Percentiles rank a stretch among this genome's conserved stretches.
phyloP scores from a whole-genome alignment of 2,329 filamentous ascomycete genomes.

The Diaporthe batatas region DNA sequence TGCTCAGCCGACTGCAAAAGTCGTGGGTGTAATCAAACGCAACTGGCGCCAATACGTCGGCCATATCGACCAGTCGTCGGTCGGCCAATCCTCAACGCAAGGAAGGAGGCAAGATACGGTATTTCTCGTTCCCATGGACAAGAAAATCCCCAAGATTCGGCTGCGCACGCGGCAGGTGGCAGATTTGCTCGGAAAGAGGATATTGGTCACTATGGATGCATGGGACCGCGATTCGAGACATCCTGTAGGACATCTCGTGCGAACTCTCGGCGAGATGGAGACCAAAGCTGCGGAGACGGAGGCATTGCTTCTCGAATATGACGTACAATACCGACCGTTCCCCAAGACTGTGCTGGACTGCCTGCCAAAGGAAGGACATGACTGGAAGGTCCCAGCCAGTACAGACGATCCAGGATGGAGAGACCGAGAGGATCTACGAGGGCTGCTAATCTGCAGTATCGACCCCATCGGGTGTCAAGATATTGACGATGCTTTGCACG shows the following conservation, averaged over 20 bases:
- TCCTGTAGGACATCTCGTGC: conserved; percentile 92
- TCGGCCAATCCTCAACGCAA: conserved; percentile 78
- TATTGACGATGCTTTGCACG: conserved; percentile 97
- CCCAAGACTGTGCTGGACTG: conserved; percentile 96
- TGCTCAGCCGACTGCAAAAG: conserved; percentile 89
- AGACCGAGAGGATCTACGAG: conserved; percentile 84
- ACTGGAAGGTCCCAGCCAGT: conserved; percentile 90
- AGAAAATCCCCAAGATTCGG: conserved; percentile 95
- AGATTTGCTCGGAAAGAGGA: conserved; percentile 89
- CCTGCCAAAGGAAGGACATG: conserved; percentile 89
- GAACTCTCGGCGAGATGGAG: conserved; percentile 92
- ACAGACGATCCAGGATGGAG: conserved; percentile 88
- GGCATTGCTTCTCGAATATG: conserved; percentile 91
- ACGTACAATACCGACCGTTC: conserved; percentile 97
- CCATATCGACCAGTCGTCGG: conserved; percentile 89
- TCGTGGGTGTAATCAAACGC: conserved; percentile 92
- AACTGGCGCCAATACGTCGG: conserved; percentile 99
- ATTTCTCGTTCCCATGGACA: conserved; percentile 98
- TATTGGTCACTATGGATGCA: conserved; percentile 92
- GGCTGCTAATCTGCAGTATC: conserved; percentile 94
- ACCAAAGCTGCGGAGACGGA: conserved; percentile 99
- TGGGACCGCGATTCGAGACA: conserved; percentile 96
- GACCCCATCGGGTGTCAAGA: conserved; percentile 97
- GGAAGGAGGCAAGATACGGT: conserved; percentile 91
- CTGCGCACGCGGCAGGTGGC: conserved; percentile 91